A percentile compares a stretch with the other conserved stretches of the same genome.
phyloP scores from a whole-genome alignment of 2,329 filamentous ascomycete genomes.

The Saccharata proteae region DNA sequence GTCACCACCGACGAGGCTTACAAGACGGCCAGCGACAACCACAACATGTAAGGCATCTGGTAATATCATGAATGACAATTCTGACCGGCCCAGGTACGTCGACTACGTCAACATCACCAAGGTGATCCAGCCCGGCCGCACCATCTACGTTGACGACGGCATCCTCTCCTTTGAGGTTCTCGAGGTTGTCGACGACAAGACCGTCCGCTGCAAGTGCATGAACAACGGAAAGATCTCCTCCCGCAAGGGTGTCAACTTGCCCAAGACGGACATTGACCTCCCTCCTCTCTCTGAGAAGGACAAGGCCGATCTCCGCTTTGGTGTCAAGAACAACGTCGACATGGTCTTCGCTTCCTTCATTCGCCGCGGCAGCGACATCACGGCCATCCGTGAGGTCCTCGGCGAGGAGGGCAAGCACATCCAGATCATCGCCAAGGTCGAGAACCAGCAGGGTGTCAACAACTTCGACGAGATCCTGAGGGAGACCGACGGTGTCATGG shows the following conservation, averaged over 20 bases:
- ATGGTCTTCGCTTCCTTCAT: conserved; percentile 99
- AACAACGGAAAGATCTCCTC: conserved; percentile 99
- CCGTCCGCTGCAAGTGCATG: conserved; percentile 69
- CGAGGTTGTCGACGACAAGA: conserved; percentile 78
- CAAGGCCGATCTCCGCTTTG: conserved; percentile 83
- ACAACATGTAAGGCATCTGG: conserved; percentile 72
- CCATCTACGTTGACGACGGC: conserved; percentile 97
- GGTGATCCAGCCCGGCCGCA: conserved; percentile 81
- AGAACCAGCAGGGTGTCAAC: conserved; percentile 99
- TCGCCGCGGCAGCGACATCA: conserved; percentile 85
- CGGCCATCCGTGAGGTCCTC: conserved; percentile 79
- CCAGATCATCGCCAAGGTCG: conserved; percentile 99
- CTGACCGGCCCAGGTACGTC: conserved; percentile 54
- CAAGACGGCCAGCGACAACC: conserved; percentile 66
- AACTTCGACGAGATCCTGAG: conserved; percentile 96
- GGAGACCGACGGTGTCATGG: conserved; percentile 98
- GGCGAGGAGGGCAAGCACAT: conserved; percentile 89
- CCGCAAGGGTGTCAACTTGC: conserved; percentile 98
- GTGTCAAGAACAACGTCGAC: conserved; percentile 97
- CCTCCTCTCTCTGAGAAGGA: conserved; percentile 97
- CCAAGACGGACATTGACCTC: conserved; percentile 96
- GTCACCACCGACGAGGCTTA: conserved; percentile 96
- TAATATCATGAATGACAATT: not conserved
- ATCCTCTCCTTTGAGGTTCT: conserved; percentile 94
- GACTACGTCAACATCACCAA: conserved; percentile 99